phyloP scores from a whole-genome alignment of 805 yeast genomes.

The Ogataea glucozyma region DNA sequence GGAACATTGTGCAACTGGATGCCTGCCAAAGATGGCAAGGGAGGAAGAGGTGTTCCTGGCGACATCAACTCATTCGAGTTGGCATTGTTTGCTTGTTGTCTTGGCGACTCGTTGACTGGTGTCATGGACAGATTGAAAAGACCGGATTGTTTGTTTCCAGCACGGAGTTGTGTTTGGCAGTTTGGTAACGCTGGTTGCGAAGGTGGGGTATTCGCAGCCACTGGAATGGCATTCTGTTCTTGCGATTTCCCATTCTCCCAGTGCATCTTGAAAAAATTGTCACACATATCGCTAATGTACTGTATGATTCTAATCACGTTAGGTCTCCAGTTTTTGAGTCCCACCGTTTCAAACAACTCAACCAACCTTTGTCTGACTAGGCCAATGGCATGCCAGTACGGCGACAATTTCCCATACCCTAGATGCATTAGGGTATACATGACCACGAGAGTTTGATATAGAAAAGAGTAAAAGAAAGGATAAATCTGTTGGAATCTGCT shows the following conservation, averaged over 20 bases:
- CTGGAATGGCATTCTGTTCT: not conserved
- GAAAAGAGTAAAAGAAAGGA: slow-evolving; percentile 50
- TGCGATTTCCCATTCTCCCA: slow-evolving; percentile 11
- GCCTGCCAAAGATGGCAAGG: slow-evolving; percentile 13
- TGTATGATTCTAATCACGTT: slow-evolving; percentile 34
- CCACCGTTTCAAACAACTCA: slow-evolving; percentile 32
- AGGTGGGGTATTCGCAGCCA: not conserved
- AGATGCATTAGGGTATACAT: slow-evolving; percentile 49
- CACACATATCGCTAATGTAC: slow-evolving; percentile 36
- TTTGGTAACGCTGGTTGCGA: not conserved
- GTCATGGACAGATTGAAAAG: slow-evolving; percentile 16
- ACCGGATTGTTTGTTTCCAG: slow-evolving; percentile 4
- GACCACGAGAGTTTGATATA: slow-evolving; percentile 54
- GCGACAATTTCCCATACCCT: slow-evolving; percentile 36
- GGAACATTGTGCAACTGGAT: slow-evolving; percentile 25
- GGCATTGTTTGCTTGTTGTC: too few relatives aligned
- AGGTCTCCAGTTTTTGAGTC: slow-evolving; percentile 30
- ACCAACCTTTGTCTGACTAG: slow-evolving; percentile 32
- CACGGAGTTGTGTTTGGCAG: not conserved
- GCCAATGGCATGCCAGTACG: slow-evolving; percentile 29
- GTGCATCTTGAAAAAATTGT: slow-evolving; percentile 29
- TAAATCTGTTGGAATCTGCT: slow-evolving; percentile 39
- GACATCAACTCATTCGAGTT: slow-evolving; percentile 7
- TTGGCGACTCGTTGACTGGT: slow-evolving; percentile 14
- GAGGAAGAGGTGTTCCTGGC: slow-evolving; percentile 9